Evolutionary conservation across 2,329 filamentous ascomycete species (phyloP).

Genomic region (Ascochyta lentis): DNA sequence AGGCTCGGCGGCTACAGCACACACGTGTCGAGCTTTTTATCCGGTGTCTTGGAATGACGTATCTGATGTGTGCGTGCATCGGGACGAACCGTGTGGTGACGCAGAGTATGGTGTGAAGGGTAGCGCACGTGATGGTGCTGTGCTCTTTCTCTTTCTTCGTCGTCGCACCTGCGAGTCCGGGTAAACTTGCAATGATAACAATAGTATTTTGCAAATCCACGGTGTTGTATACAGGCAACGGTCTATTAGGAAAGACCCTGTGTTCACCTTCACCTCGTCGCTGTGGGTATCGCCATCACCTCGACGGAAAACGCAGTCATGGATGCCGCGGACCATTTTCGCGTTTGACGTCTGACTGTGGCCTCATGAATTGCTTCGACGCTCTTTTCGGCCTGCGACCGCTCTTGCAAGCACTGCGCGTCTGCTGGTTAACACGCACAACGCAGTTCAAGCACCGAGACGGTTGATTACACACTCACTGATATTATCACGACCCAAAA

Average conservation of each 20-base stretch:
- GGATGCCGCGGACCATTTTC: background rate
- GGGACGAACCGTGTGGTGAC: background rate
- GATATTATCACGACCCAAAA: background rate
- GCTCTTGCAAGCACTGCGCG: background rate
- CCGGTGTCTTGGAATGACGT: background rate
- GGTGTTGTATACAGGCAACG: background rate
- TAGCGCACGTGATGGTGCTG: background rate
- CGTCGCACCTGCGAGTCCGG: background rate
- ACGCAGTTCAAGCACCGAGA: background rate
- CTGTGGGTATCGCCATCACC: background rate
- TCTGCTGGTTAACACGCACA: too few relatives aligned
- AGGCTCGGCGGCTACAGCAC: background rate
- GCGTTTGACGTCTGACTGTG: background rate
- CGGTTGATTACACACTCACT: background rate
- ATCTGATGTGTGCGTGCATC: background rate
- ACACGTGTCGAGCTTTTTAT: background rate
- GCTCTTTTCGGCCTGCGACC: background rate
- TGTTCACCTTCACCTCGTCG: background rate
- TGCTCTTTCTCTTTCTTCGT: background rate
- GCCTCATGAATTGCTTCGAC: background rate
- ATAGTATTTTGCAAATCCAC: background rate
- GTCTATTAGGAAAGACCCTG: background rate
- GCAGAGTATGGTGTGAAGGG: slow-evolving; percentile 1
- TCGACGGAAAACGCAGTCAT: background rate
- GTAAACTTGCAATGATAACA: background rate